Base-by-base conservation (phyloP, 768 basidiomycete genomes). In the Chlorophyllum brunneum region DNA sequence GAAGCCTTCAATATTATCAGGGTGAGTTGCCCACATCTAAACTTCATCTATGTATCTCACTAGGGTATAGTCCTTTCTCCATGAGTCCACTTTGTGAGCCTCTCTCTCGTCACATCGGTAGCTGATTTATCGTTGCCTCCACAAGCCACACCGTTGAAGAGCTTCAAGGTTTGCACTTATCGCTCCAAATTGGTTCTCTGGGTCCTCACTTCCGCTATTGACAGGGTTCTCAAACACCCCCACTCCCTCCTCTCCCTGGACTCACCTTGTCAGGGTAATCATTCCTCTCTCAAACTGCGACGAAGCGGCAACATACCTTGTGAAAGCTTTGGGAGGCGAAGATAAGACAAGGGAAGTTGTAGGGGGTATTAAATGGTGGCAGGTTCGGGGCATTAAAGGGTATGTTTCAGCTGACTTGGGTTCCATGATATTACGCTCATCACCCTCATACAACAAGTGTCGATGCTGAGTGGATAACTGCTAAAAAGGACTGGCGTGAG, bases 321-420 rank as follows among this genome's bases (percentile, higher is more conserved):
- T 94, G 51, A 72, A 81, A 55, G 91, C 83, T 3, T 74, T 97
- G 6, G 93, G 94, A 1, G 94, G 95, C n/a, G 86, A 88, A 60
- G 80, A 87, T 34, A 74, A 80, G 11, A 81, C 78, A 42, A 79
- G 81, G 56, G 77, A 76, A 34, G 64, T 92, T 26, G 84, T 93
- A 3, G 95, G 95, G 9, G 95, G 95, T 1, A 81, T 83, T 4
- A 94, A 95, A 64, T 98, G 95, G 94, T 98, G 95, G 95, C 95
- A 97, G 68, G 92, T 95, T 29, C 84, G 95, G 36, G 86, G 88
- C 16, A 64, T 92, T 40, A 70, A 80, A 47, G 94, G 93, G 93
- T 82, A 60, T 60, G 66, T 64, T 63, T 33, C 50, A 5, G 22
- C 30, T 11, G 57, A 16, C 48, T 51, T 26, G 18, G 10, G 23